Base-by-base conservation (phyloP, 2,329 filamentous ascomycete genomes). In the Ustulina deusta region DNA sequence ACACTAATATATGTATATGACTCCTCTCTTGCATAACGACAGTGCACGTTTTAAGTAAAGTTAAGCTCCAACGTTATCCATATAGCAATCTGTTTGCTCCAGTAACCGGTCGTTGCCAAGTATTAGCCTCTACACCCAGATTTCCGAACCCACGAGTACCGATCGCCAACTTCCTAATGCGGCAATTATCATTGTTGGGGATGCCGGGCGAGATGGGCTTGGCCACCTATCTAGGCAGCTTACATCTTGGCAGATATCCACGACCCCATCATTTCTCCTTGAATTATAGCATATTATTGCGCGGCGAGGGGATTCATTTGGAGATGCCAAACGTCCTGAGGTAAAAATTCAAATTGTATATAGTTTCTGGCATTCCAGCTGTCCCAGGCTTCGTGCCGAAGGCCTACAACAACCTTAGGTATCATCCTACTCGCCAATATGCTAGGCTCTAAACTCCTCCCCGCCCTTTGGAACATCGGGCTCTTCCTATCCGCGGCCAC, bases 381-480 rank as follows among this genome's bases (percentile, higher is more conserved):
- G 27, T n/a, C 44, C n/a, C 15, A 7, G 10, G n/a, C 34, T 38
- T 15, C 3, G 9, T 17, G 11, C 15, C 13, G 9, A 5, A 22
- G 3, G 20, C 20, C 27, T 51, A 20, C n/a, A 22, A 7, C 27
- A 4, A 36, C 36, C 34, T 56, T 6, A 15, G 52, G 2, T 20
- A 29, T 11, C 13, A 61, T 46, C 34, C 25, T 51, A 56, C 58
- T 42, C 17, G 20, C 25, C 42, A 69, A 68, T n/a, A 76, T 76
- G 74, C 44, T 72, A 27, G 66, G 61, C 9, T 61, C 58, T 44
- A 67, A 61, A 7, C 64, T 71, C 25, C 34, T 75, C 34, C 58
- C 73, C 52, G 72, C 67, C 62, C 70, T 75, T 46, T 73, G 67
- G 70, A 70, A 72, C 61, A 29, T 68, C 25, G 66, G 61, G 38